Percentiles rank a stretch among this genome's conserved stretches.
Conservation (phyloP, 2,329 filamentous ascomycete genomes). For the Cytospora chrysosperma region DNA sequence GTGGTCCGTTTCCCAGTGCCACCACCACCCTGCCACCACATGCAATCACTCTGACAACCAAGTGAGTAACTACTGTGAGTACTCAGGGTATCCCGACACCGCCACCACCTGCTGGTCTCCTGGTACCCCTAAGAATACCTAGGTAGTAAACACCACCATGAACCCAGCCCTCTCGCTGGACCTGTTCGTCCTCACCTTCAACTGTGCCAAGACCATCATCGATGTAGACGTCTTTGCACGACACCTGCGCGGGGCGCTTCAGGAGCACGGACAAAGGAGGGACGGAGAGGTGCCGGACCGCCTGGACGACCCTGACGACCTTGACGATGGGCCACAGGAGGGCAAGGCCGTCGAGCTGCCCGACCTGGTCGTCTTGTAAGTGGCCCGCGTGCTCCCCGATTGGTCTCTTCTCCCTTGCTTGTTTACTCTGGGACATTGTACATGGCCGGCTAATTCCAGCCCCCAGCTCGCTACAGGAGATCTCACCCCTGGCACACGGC, state of each 20-base stretch:
- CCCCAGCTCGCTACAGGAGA: slow-evolving; percentile 78
- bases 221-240: slow-evolving; percentile 68
- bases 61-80: too few species aligned
- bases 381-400: slow-evolving; percentile 21
- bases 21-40: not conserved
- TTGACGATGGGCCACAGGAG: not conserved
- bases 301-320: not conserved
- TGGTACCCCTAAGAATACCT: not conserved
- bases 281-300: not conserved
- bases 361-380: slow-evolving; percentile 58
- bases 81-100: slow-evolving; percentile 11
- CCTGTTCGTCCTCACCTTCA: slow-evolving; percentile 83
- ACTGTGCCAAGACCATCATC: slow-evolving; percentile 74
- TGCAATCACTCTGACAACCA: not conserved
- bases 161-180: slow-evolving; percentile 49
- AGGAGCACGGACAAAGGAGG: slow-evolving; percentile 36
- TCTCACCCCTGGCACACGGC: slow-evolving; percentile 78
- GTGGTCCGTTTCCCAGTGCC: not conserved
- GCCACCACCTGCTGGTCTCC: slow-evolving; percentile 4
- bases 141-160: slow-evolving; percentile 27
- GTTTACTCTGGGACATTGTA: not conserved
- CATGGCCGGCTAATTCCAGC: slow-evolving; percentile 3
- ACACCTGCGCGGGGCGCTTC: slow-evolving; percentile 64
- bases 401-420: not conserved
- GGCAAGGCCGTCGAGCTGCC: slow-evolving; percentile 42